A percentile compares a stretch with the other conserved stretches of the same genome.
Evolutionary conservation across 352 stramenopile genomes (phyloP).

Genomic region (Labyrinthula sp.): DNA sequence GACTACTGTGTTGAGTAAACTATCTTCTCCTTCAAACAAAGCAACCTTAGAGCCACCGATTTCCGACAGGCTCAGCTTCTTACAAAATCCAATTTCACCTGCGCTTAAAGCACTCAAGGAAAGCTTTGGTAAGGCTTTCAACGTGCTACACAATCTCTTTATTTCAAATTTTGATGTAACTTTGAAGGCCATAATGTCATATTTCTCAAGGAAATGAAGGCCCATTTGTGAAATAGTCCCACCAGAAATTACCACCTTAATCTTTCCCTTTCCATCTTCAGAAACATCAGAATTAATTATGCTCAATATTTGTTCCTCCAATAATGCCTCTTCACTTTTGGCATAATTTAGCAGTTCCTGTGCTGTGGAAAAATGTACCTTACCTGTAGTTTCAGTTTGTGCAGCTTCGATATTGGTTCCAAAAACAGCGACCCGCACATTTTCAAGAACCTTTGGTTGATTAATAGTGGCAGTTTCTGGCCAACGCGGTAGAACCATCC

Average conservation of each 20-base stretch:
- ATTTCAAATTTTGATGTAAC: slow-evolving; percentile 96
- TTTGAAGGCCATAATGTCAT: slow-evolving; percentile 85
- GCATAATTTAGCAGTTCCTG: slow-evolving; percentile 99
- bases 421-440: slow-evolving; percentile 88
- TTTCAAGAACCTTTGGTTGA: slow-evolving; percentile 58
- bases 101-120: slow-evolving; percentile 79
- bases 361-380: slow-evolving; percentile 95
- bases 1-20: slow-evolving; percentile 86
- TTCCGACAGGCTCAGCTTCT: slow-evolving; percentile 72
- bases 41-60: slow-evolving; percentile 85
- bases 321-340: slow-evolving; percentile 87
- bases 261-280: no score
- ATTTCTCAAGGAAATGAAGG: slow-evolving; percentile 94
- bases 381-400: slow-evolving; percentile 49
- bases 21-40: slow-evolving; percentile 70
- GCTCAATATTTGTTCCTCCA: slow-evolving; percentile 86
- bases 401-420: slow-evolving; percentile 35
- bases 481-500: slow-evolving; percentile 81
- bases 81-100: slow-evolving; percentile 89
- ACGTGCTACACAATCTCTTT: slow-evolving; percentile 78
- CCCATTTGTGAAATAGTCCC: slow-evolving; percentile 95
- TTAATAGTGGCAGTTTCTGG: slow-evolving; percentile 58
- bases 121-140: slow-evolving; percentile 85
- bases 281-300: slow-evolving; percentile 81
- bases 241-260: slow-evolving; percentile 82